Conservation (phyloP, 495 filamentous ascomycete species). For the Rhypophila decipiens region DNA sequence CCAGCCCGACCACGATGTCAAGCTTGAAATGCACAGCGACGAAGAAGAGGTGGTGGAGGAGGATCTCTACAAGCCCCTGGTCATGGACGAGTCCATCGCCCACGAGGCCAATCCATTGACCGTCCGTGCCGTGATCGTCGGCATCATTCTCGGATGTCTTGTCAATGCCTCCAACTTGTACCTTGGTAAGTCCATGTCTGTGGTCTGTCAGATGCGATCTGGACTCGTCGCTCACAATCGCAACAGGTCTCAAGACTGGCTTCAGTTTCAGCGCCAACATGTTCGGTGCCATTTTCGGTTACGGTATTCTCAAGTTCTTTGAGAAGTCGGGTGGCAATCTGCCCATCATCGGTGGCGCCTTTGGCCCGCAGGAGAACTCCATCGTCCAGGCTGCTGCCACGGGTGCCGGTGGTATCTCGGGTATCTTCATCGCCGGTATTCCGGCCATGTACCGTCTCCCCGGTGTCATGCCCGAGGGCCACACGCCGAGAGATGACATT, state of each 20-base stretch:
- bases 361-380: conserved; percentile 62
- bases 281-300: conserved; percentile 60
- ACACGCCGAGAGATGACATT: conserved; percentile 49
- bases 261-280: conserved; percentile 57
- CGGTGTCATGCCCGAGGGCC: conserved; percentile 35
- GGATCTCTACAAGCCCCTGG: conserved; percentile 41
- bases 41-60: conserved; percentile 22
- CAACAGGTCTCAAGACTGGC: conserved; percentile 55
- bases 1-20: conserved; percentile 15
- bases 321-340: conserved; percentile 38
- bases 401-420: conserved; percentile 56
- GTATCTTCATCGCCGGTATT: conserved; percentile 57
- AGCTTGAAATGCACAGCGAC: conserved; percentile 14
- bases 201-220: not conserved
- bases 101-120: conserved; percentile 48
- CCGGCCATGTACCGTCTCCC: conserved; percentile 57
- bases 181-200: conserved; percentile 36
- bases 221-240: conserved; percentile 16
- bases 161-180: conserved; percentile 63
- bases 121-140: conserved; percentile 49
- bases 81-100: conserved; percentile 35
- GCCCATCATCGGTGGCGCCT: conserved; percentile 53
- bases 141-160: conserved; percentile 51
- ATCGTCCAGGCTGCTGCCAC: conserved; percentile 60
- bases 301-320: conserved; percentile 54